These are phyloP conservation scores for Suillus variegatus DNA, from an alignment of 768 basidiomycete species.

Conservation along the genomic window DNA sequence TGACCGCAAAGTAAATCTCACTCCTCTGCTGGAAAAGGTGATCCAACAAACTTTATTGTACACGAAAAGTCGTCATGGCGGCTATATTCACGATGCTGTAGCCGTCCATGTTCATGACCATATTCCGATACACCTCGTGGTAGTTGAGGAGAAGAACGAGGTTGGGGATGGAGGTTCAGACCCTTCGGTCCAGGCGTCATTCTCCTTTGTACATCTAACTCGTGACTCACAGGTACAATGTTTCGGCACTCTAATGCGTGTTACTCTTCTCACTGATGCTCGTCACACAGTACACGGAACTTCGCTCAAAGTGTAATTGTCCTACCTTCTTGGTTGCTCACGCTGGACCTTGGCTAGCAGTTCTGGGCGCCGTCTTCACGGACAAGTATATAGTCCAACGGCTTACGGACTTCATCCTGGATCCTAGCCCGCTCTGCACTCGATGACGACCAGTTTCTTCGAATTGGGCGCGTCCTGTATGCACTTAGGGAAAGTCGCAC, in stretches of 20 bases:
- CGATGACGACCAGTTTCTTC: constrained; percentile 17
- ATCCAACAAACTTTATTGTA: not conserved
- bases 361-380: constrained; percentile 35
- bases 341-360: constrained; percentile 30
- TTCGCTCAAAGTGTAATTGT: constrained; percentile 20
- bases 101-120: not conserved
- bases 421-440: constrained; percentile 18
- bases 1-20: not conserved
- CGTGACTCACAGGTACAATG: constrained; percentile 10
- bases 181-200: constrained; percentile 29
- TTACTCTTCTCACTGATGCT: not conserved
- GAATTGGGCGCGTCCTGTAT: constrained; percentile 23
- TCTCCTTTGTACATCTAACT: constrained; percentile 20
- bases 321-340: constrained; percentile 33
- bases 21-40: constrained; percentile 2
- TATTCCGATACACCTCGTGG: not conserved
- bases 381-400: constrained; percentile 30
- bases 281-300: constrained; percentile 10
- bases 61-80: not conserved
- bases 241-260: not conserved
- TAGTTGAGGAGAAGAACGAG: constrained; percentile 28
- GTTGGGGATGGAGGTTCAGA: constrained; percentile 33
- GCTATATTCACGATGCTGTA: constrained; percentile 9
- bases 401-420: constrained; percentile 35
- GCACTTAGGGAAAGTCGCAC: constrained; percentile 16